Conservation (phyloP, 805 yeast species). For the Ogataea degrootiae region DNA sequence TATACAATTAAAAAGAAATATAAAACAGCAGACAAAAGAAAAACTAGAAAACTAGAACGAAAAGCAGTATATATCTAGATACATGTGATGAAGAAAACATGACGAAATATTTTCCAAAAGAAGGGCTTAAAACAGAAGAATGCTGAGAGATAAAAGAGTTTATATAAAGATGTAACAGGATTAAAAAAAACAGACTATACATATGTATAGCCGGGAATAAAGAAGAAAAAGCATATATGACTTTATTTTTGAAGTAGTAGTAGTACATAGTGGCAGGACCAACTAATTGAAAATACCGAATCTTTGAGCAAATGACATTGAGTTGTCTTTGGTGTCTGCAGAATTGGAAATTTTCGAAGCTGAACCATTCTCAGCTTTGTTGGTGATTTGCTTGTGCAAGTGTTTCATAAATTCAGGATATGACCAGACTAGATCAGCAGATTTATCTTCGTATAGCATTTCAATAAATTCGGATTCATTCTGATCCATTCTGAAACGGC, state of each 20-base stretch:
- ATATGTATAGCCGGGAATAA: too few relatives aligned
- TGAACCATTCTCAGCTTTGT: constrained; percentile 33
- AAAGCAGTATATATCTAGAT: background rate
- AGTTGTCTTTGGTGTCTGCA: constrained; percentile 6
- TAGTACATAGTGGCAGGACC: too few relatives aligned
- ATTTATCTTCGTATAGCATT: constrained; percentile 69
- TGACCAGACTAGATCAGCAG: constrained; percentile 46
- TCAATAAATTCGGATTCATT: constrained; percentile 53
- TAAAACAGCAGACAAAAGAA: too few relatives aligned
- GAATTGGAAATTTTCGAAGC: background rate
- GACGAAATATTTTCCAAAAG: background rate
- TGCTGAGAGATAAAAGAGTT: background rate
- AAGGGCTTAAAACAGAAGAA: background rate
- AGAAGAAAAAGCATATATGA: too few relatives aligned
- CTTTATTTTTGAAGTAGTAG: too few relatives aligned
- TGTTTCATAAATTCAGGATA: constrained; percentile 64
- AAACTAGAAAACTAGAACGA: background rate
- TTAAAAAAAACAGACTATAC: too few relatives aligned
- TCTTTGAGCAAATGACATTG: constrained; percentile 13
- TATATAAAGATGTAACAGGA: too few relatives aligned
- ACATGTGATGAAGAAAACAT: background rate
- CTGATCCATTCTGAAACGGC: constrained; percentile 62
- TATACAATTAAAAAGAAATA: too few relatives aligned
- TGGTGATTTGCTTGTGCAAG: constrained; percentile 61
- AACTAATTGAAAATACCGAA: constrained; percentile 13